Base-by-base conservation (phyloP, 352 stramenopile species). In the Phytophthora chlamydospora region DNA sequence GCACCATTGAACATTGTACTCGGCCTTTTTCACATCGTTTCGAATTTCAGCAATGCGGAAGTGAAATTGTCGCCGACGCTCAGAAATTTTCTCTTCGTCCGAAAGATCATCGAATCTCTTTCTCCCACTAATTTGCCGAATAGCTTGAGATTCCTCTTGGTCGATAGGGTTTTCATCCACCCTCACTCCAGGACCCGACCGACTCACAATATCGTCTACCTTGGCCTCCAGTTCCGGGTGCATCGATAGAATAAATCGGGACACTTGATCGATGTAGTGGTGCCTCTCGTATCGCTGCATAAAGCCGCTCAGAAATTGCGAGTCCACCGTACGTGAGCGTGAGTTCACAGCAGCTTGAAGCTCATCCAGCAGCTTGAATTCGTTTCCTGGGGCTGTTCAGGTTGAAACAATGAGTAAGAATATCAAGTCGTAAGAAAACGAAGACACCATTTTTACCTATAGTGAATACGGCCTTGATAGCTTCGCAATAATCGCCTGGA, bases 1-100 rank as follows among this genome's bases (percentile, higher is more conserved):
- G 44, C 83, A 90, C 85, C 85, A 94, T 33, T 89, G 75, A 0
- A 91, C 63, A 36, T 94, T 94, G 76, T 91, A 91, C 43, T 88
- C 76, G 0, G 74, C 71, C 35, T 74, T 76, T 14, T 90, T 84
- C 14, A 89, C 48, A 29, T 88, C 72, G 7, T 71, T 60, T 17
- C 66, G 53, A 13, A 94, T 61, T 19, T 90, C 80, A 24, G 79
- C 73, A 40, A 92, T 83, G 3, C 85, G 81, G 46, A 88, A 94
- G 40, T 90, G 79, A 56, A 91, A 94, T 55, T 92, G 81, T 0
- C 81, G 75, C n/a, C 74, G 77, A 4, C 85, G 73, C 36, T 89
- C 81, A 10, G 35, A 34, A 9, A 85, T 57, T 40, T 84, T 71
- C 41, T 90, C 77, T 21, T 88, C 68, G 0, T 78, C 68, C 0